These are phyloP conservation scores for Diddensiella caesifluorescens DNA, from an alignment of 805 yeast species.

Conservation along the genomic window DNA sequence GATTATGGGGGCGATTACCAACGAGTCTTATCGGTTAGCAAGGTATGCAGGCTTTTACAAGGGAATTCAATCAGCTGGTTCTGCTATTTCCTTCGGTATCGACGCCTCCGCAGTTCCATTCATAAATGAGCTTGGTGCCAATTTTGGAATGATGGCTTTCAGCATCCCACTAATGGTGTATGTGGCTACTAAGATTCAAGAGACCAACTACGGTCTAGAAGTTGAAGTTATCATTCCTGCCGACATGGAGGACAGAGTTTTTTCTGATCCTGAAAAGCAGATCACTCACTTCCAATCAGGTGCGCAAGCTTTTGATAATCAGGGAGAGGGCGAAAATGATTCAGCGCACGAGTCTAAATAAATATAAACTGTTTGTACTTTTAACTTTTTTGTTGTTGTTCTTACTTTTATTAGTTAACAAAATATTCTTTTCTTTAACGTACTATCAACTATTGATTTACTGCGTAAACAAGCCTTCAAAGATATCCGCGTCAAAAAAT, in stretches of 20 bases:
- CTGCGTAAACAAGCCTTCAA: slow-evolving; percentile 6
- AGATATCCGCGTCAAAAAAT: slow-evolving; percentile 7
- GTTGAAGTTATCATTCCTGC: slow-evolving; percentile 16
- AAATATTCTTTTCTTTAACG: neutral
- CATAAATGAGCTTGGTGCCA: slow-evolving; percentile 18
- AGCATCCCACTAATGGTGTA: slow-evolving; percentile 17
- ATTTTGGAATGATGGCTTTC: slow-evolving; percentile 15
- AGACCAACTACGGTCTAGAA: slow-evolving; percentile 19
- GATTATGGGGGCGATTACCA: slow-evolving; percentile 43
- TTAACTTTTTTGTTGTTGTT: neutral
- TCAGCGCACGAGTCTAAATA: neutral
- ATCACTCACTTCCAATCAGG: too few relatives aligned
- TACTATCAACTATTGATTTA: neutral
- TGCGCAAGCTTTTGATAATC: neutral
- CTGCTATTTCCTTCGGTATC: slow-evolving; percentile 43
- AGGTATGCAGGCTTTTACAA: slow-evolving; percentile 46
- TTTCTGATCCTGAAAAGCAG: slow-evolving; percentile 1
- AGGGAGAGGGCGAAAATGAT: neutral
- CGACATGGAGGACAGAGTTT: slow-evolving; percentile 4
- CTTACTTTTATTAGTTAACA: neutral
- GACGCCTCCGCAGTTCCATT: slow-evolving; percentile 18
- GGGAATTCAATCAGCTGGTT: slow-evolving; percentile 46
- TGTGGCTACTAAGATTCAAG: slow-evolving; percentile 13
- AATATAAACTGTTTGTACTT: neutral
- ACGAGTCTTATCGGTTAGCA: slow-evolving; percentile 43